Evolutionary conservation across 2,329 filamentous ascomycete genomes (phyloP).

Genomic region (Ophioceras dolichostomum): DNA sequence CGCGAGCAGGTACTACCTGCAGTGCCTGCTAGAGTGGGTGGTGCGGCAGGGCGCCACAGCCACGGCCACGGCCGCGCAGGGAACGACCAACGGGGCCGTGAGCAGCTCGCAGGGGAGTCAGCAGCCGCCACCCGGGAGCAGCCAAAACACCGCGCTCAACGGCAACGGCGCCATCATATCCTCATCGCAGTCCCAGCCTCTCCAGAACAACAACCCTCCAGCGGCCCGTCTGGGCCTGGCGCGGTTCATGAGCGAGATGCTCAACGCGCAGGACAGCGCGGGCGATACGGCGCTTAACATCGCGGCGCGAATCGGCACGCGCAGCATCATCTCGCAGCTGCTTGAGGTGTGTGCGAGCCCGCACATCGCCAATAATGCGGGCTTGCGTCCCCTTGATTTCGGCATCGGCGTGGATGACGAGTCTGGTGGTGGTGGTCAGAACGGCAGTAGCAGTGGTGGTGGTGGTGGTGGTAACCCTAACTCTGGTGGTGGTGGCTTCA

Average conservation of each 20-base stretch:
- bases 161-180: constrained; percentile 4
- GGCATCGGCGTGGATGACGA: constrained; percentile 63
- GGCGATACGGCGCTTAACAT: constrained; percentile 94
- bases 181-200: constrained; percentile 2
- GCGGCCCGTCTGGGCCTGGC: constrained; percentile 77
- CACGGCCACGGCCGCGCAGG: not conserved
- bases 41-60: constrained; percentile 59
- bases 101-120: not conserved
- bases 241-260: constrained; percentile 92
- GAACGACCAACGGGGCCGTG: too few species aligned
- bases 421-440: constrained; percentile 25
- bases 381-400: constrained; percentile 84
- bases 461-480: too few species aligned
- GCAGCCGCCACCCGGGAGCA: constrained; percentile 19
- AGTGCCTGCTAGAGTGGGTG: constrained; percentile 87
- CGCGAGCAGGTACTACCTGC: constrained; percentile 90
- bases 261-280: constrained; percentile 86
- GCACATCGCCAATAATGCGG: constrained; percentile 82
- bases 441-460: too few species aligned
- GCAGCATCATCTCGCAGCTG: constrained; percentile 92
- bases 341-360: constrained; percentile 91
- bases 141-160: constrained; percentile 21
- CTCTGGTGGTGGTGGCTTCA: too few species aligned
- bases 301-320: constrained; percentile 82
- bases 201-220: constrained; percentile 11